Percentiles rank a stretch among this genome's conserved stretches.
Evolutionary conservation across 1,284 basidiomycete genomes (phyloP).

Genomic region (Cryptococcus jaspeensis): DNA sequence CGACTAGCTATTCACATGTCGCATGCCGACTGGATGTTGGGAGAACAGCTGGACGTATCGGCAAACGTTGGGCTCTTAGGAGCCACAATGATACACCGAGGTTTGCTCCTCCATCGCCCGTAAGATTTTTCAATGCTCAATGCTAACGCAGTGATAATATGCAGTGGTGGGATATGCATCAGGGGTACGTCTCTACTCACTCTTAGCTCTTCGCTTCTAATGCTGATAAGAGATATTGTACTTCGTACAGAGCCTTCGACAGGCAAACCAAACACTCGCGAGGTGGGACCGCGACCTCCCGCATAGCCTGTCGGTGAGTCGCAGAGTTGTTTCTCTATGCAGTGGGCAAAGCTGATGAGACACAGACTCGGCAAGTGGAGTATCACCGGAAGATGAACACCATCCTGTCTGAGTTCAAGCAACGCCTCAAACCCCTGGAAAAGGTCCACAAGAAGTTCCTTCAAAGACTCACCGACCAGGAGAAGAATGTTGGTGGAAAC

Average conservation of each 20-base stretch:
- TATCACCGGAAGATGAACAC: not conserved
- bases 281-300: not conserved
- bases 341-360: not conserved
- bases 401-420: constrained; percentile 2
- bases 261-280: not conserved
- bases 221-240: no score
- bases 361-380: not conserved
- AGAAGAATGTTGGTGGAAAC: no score
- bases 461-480: not conserved
- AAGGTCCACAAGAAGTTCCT: not conserved
- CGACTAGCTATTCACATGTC: constrained; percentile 1
- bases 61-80: not conserved
- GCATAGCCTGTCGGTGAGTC: not conserved
- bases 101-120: no score
- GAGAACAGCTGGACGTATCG: not conserved
- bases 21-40: not conserved
- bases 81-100: constrained; percentile 2
- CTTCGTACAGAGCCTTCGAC: no score
- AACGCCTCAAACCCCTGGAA: not conserved
- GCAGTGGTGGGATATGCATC: constrained; percentile 3
- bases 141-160: no score
- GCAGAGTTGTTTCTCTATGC: not conserved
- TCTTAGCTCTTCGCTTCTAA: no score
- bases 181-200: no score
- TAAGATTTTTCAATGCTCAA: no score